A percentile compares a stretch with the other conserved stretches of the same genome.
These are phyloP conservation scores for Lithospermum erythrorhizon DNA, from an alignment of 257 asterid genomes.

Conservation along the genomic window DNA sequence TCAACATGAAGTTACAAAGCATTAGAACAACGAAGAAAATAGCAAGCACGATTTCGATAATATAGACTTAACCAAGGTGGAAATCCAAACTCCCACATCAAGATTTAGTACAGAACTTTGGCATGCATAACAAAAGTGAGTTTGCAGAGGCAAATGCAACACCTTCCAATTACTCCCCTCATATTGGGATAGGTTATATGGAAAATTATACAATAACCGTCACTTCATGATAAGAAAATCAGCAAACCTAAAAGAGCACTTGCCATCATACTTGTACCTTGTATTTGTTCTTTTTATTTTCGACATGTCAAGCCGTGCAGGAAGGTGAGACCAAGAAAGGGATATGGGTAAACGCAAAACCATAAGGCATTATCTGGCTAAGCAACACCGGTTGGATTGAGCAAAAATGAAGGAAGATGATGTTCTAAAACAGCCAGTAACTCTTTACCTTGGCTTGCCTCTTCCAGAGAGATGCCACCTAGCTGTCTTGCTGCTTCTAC, in stretches of 20 bases:
- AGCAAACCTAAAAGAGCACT: background rate
- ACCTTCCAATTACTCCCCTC: background rate
- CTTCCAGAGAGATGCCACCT: constrained; percentile 46
- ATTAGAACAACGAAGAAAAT: too few relatives aligned
- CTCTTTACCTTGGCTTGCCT: constrained; percentile 52
- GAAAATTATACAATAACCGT: constrained; percentile 16
- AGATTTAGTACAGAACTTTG: too few relatives aligned
- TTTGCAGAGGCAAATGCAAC: background rate
- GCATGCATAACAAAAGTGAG: background rate
- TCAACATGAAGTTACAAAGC: too few relatives aligned
- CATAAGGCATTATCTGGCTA: constrained; percentile 14
- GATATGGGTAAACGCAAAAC: constrained; percentile 10
- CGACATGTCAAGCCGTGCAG: constrained; percentile 7
- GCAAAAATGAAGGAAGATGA: constrained; percentile 72
- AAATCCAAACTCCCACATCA: too few relatives aligned
- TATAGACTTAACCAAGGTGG: too few relatives aligned
- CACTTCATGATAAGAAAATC: constrained; percentile 11
- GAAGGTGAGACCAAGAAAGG: background rate
- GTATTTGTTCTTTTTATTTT: constrained; percentile 20
- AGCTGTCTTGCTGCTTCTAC: constrained; percentile 70
- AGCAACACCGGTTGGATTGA: constrained; percentile 27
- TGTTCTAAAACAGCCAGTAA: constrained; percentile 70
- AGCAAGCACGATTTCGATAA: too few relatives aligned
- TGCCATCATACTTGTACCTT: background rate
- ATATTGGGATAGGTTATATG: background rate